Evolutionary conservation across 331 rosid species (phyloP).

Genomic region (Quercus tomentella): DNA sequence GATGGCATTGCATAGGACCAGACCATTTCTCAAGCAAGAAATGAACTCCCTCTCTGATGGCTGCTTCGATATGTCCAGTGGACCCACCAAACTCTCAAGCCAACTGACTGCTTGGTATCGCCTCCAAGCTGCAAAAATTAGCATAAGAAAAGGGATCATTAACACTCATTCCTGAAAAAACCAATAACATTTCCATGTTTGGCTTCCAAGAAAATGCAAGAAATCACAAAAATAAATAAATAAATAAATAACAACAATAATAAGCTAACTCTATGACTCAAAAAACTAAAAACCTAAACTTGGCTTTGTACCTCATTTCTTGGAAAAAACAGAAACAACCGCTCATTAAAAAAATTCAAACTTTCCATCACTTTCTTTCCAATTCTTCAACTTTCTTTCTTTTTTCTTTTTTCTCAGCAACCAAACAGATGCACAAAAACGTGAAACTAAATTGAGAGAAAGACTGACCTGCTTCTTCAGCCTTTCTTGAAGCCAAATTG

Average conservation of each 20-base stretch:
- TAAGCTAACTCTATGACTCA: not conserved
- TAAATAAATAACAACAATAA: too few relatives aligned
- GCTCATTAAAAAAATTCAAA: not conserved
- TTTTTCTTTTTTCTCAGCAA: not conserved
- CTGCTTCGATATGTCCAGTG: slow-evolving; percentile 55
- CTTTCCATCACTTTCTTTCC: not conserved
- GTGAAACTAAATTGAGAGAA: not conserved
- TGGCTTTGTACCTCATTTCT: not conserved
- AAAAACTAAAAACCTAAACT: not conserved
- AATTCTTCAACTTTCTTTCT: not conserved
- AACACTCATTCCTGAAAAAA: not conserved
- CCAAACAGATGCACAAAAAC: not conserved
- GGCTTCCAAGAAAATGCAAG: not conserved
- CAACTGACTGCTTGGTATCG: slow-evolving; percentile 78
- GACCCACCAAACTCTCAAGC: slow-evolving; percentile 80
- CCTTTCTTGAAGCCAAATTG: slow-evolving; percentile 83
- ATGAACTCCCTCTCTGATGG: slow-evolving; percentile 81
- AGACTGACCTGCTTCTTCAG: slow-evolving; percentile 81
- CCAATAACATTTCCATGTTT: not conserved
- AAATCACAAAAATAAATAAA: not conserved
- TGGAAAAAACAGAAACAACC: not conserved
- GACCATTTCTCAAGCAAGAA: slow-evolving; percentile 93
- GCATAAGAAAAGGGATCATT: not conserved
- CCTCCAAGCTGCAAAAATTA: slow-evolving; percentile 65
- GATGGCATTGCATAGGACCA: slow-evolving; percentile 70